Evolutionary conservation across 495 filamentous ascomycete genomes (phyloP), one percentile per base, ranked within the genome.

Genomic region (Neurospora sp.): DNA sequence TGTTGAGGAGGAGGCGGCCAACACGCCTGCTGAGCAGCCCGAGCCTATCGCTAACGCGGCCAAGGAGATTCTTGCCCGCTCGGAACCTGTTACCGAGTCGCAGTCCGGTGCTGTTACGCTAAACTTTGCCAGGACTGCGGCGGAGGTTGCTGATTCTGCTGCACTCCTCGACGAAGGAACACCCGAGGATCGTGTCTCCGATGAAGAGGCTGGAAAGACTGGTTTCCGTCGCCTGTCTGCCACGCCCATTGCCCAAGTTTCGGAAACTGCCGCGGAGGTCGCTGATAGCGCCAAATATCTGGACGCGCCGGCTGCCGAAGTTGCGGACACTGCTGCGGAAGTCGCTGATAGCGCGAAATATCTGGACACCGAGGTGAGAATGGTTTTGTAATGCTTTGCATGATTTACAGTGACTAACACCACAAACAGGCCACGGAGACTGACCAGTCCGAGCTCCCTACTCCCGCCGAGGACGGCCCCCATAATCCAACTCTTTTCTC

Each of bases 261-360:
- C 82, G 20, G 77, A 74, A 37, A 79, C 77, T 18, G 81, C 83
- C 12, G 81, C 81, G n/a, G 83, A 86, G 74, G 54, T 66, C 27
- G 54, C 54, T 66, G 54, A 66, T 66, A 37, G 12, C 27, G 54
- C 54, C 12, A 66, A 66, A 9, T n/a, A 23, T n/a, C n/a, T 48
- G 44, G 44, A 48, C n/a, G 44, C 40, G 40, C 81, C 77, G 23
- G 82, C 82, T 70, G 70, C 78, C 11, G 79, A 87, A 39, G 76
- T 83, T 42, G 83, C 83, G 20, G 79, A 77, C 37, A 82, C 79
- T 8, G 83, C 86, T 8, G 83, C 84, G 14, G 85, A 88, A 73
- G 84, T 85, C n/a, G 82, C 84, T 35, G 83, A 86, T 66, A 81
- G 79, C 35, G 84, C 85, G 8, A 77, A 81, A 74, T 69, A 72